Conservation (phyloP, 2,329 filamentous ascomycete genomes). For the Setomelanomma holmii region DNA sequence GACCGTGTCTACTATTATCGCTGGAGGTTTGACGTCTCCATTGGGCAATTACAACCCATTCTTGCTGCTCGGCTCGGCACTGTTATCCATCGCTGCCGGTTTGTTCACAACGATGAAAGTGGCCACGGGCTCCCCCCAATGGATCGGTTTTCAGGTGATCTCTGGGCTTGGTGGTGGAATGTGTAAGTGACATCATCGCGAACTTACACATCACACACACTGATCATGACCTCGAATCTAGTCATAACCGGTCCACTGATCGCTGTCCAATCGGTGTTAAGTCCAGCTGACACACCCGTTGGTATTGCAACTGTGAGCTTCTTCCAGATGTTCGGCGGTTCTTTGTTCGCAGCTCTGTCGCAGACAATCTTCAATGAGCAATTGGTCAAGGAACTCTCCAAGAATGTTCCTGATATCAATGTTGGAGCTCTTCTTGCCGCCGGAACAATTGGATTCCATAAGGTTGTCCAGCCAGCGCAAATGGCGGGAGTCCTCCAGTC, state of each 20-base stretch:
- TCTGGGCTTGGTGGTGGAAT: slow-evolving; percentile 47
- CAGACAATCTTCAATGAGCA: slow-evolving; percentile 72
- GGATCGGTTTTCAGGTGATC: slow-evolving; percentile 42
- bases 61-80: slow-evolving; percentile 33
- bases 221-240: not conserved
- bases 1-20: slow-evolving; percentile 42
- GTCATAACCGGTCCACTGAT: slow-evolving; percentile 49
- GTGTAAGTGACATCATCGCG: slow-evolving; percentile 7
- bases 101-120: slow-evolving; percentile 26
- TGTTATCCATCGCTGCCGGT: slow-evolving; percentile 38
- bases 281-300: slow-evolving; percentile 45
- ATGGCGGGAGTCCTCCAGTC: slow-evolving; percentile 62
- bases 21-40: slow-evolving; percentile 40
- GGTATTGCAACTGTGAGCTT: slow-evolving; percentile 57
- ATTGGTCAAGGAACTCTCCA: slow-evolving; percentile 60
- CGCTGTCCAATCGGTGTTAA: slow-evolving; percentile 50
- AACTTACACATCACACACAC: no score
- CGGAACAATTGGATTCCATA: slow-evolving; percentile 64
- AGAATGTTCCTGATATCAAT: slow-evolving; percentile 45
- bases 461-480: slow-evolving; percentile 57
- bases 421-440: slow-evolving; percentile 48
- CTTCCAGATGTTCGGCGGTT: slow-evolving; percentile 68
- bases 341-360: slow-evolving; percentile 67
- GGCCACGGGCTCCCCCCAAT: slow-evolving; percentile 19
- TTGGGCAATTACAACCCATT: slow-evolving; percentile 45